These are phyloP conservation scores for Hygrophorus russula DNA, from an alignment of 768 basidiomycete species.

Conservation along the genomic window DNA sequence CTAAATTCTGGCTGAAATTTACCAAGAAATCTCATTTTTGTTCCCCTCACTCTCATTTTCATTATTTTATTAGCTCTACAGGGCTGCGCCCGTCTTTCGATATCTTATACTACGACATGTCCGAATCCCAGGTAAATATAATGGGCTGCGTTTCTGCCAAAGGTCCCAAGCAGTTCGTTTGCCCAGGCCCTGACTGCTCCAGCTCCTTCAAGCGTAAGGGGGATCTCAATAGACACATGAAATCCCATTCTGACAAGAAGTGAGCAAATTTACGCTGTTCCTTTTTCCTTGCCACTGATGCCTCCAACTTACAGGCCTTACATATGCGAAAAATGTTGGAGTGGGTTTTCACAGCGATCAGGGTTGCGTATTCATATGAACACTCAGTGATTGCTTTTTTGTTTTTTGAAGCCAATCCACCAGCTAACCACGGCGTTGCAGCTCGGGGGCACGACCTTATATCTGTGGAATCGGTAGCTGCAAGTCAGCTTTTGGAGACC, in stretches of 20 bases:
- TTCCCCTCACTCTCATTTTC: no score
- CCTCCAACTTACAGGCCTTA: slow-evolving; percentile 29
- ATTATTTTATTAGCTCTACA: no score
- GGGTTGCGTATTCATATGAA: slow-evolving; percentile 56
- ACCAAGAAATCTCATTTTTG: no score
- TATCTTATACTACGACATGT: no score
- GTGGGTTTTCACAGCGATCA: slow-evolving; percentile 46
- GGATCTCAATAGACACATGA: slow-evolving; percentile 48
- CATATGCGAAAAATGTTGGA: slow-evolving; percentile 39
- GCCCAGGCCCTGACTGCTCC: slow-evolving; percentile 31
- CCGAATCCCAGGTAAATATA: no score
- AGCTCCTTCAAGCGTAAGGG: slow-evolving; percentile 45
- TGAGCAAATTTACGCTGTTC: slow-evolving; percentile 19
- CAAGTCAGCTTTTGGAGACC: slow-evolving; percentile 47
- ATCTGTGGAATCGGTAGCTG: slow-evolving; percentile 38
- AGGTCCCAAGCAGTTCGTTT: slow-evolving; percentile 26
- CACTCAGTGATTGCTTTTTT: slow-evolving; percentile 40
- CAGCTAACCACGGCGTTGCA: slow-evolving; percentile 13
- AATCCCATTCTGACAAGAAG: slow-evolving; percentile 40
- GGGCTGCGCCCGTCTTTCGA: no score
- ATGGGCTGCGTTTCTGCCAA: no score
- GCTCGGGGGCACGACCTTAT: slow-evolving; percentile 42
- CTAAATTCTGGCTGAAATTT: no score
- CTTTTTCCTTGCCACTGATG: not conserved
- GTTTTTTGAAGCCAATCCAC: not conserved